Evolutionary conservation across 2,329 filamentous ascomycete genomes (phyloP).

Genomic region (Erysiphe pulchra): DNA sequence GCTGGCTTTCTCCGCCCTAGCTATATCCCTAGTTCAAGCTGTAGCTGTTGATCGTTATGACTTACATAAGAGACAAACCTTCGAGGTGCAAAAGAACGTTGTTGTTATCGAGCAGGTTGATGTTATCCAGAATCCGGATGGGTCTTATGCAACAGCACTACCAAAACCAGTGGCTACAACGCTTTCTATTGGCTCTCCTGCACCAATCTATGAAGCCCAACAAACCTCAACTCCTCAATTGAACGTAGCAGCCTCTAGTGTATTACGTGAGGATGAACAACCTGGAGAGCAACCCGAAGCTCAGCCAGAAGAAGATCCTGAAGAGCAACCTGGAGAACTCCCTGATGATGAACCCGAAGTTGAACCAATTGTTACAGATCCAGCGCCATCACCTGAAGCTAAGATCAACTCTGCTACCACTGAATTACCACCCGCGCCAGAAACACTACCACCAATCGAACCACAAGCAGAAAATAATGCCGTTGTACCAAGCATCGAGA

Average conservation of each 20-base stretch:
- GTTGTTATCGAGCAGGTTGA: conserved; percentile 7
- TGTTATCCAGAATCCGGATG: conserved; percentile 7
- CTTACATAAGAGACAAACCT: conserved; percentile 6
- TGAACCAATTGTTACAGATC: conserved; percentile 1
- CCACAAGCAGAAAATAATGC: conserved; percentile 1
- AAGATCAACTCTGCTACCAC: neutral
- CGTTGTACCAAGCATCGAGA: neutral
- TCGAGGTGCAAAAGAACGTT: conserved; percentile 5
- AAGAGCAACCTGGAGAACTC: neutral
- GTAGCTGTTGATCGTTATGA: conserved; percentile 6
- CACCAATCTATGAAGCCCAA: conserved; percentile 1
- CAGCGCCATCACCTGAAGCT: neutral
- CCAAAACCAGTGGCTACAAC: conserved; percentile 5
- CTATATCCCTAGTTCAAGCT: conserved; percentile 12
- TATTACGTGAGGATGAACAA: neutral
- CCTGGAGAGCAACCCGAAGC: neutral
- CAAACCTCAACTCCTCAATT: neutral
- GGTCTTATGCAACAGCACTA: conserved; percentile 5
- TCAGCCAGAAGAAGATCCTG: neutral
- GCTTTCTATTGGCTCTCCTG: conserved; percentile 4
- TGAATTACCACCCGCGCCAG: neutral
- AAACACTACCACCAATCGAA: neutral
- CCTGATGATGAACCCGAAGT: neutral
- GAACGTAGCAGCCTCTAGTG: neutral
- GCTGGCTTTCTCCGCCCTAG: neutral